These are phyloP conservation scores for Ustilago cynodontis DNA, from an alignment of 1,284 basidiomycete species.

Conservation along the genomic window DNA sequence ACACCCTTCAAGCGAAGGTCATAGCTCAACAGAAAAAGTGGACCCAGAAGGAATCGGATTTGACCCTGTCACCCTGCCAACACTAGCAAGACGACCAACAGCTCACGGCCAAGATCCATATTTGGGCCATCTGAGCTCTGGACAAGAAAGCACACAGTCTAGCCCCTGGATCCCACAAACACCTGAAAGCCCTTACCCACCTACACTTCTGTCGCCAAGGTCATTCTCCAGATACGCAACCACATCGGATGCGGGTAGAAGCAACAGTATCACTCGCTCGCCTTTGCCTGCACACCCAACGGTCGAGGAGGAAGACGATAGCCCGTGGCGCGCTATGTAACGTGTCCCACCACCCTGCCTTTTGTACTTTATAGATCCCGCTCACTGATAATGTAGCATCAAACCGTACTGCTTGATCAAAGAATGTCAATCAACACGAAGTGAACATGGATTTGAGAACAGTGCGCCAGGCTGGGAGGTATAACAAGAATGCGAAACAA, in stretches of 20 bases:
- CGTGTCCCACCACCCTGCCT: background rate
- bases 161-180: conserved; percentile 40
- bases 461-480: too few species aligned
- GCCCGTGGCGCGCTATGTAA: conserved; percentile 8
- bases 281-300: background rate
- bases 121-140: background rate
- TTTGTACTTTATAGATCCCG: conserved; percentile 6
- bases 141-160: background rate
- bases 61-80: conserved; percentile 10
- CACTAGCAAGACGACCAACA: conserved; percentile 6
- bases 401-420: background rate
- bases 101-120: background rate
- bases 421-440: background rate
- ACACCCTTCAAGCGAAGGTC: conserved; percentile 9
- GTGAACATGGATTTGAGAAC: background rate
- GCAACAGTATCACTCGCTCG: background rate
- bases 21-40: conserved; percentile 14
- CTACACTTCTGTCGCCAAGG: conserved; percentile 19
- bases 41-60: conserved; percentile 9
- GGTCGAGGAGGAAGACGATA: conserved; percentile 14
- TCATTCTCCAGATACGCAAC: conserved; percentile 10
- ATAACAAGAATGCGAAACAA: background rate
- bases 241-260: background rate
- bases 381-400: background rate
- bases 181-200: conserved; percentile 31